A percentile compares a stretch with the other conserved stretches of the same genome.
Conservation (phyloP, 2,329 filamentous ascomycete species). For the Neonectria magnoliae region DNA sequence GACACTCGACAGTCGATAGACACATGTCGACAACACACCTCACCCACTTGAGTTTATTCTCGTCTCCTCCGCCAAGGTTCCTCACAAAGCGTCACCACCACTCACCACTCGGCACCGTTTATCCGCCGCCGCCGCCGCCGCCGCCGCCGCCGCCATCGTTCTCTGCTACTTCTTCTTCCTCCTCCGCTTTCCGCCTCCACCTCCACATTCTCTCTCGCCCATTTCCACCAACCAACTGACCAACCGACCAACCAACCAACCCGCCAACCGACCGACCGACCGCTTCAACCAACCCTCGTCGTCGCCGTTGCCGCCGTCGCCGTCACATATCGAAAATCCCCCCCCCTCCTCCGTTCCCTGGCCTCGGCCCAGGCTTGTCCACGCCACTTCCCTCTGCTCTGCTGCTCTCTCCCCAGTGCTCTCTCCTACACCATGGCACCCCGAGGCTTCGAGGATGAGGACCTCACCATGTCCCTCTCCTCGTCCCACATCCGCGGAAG, state of each 20-base stretch:
- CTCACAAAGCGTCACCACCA: too few species aligned
- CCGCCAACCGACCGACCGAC: neutral
- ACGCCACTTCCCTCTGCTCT: slow-evolving; percentile 1
- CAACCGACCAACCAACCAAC: slow-evolving; percentile 4
- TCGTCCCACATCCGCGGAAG: slow-evolving; percentile 69
- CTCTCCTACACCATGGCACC: slow-evolving; percentile 56
- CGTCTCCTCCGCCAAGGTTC: neutral
- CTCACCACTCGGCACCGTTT: neutral
- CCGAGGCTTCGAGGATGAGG: slow-evolving; percentile 78
- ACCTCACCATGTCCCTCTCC: slow-evolving; percentile 81
- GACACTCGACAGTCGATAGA: neutral
- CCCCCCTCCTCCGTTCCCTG: slow-evolving; percentile 24
- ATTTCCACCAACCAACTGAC: slow-evolving; percentile 11
- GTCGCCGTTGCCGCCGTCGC: slow-evolving; percentile 5
- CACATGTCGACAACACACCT: neutral
- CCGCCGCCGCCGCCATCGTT: neutral
- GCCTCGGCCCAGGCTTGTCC: slow-evolving; percentile 32
- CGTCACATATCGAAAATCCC: slow-evolving; percentile 22
- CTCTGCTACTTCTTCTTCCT: neutral
- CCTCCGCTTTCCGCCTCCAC: neutral
- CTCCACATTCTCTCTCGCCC: neutral
- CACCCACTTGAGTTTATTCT: neutral
- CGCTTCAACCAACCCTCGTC: neutral
- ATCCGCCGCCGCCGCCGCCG: neutral
- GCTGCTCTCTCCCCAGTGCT: slow-evolving; percentile 44